A percentile compares a stretch with the other conserved stretches of the same genome.
Conservation (phyloP, 768 basidiomycete species). For the Boletus insuetus region DNA sequence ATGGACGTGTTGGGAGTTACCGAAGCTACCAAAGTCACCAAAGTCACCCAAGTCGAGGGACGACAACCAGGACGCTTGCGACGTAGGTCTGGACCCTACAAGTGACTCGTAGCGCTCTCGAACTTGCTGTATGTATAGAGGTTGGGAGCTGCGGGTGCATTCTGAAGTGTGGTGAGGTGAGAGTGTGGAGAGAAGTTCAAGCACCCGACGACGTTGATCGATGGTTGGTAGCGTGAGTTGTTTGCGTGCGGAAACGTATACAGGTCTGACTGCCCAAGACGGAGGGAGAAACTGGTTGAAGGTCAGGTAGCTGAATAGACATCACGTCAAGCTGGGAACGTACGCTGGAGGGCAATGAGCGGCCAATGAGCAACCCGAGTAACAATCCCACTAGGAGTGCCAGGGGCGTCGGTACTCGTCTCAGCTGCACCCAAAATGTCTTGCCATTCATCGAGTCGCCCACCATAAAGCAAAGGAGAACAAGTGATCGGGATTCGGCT, state of each 20-base stretch:
- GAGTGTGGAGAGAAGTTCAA: constrained; percentile 83
- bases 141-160: constrained; percentile 83
- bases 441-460: constrained; percentile 27
- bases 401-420: constrained; percentile 50
- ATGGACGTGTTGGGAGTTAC: constrained; percentile 39
- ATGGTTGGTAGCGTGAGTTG: constrained; percentile 73
- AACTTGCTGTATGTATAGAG: constrained; percentile 82
- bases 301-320: not conserved
- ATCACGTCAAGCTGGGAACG: constrained; percentile 7
- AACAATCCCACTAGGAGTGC: constrained; percentile 62
- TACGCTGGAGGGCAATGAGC: constrained; percentile 40
- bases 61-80: constrained; percentile 59
- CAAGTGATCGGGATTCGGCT: not conserved
- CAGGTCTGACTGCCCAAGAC: constrained; percentile 55
- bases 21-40: constrained; percentile 37
- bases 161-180: constrained; percentile 91
- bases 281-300: constrained; percentile 26
- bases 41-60: constrained; percentile 46
- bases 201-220: constrained; percentile 80
- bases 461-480: not conserved
- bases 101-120: constrained; percentile 81
- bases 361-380: constrained; percentile 57
- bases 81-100: constrained; percentile 69
- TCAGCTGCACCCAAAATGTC: constrained; percentile 32
- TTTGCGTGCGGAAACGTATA: constrained; percentile 51